Percentiles rank a stretch among this genome's conserved stretches.
Evolutionary conservation across 768 basidiomycete species (phyloP).

Genomic region (Boletus insuetus): DNA sequence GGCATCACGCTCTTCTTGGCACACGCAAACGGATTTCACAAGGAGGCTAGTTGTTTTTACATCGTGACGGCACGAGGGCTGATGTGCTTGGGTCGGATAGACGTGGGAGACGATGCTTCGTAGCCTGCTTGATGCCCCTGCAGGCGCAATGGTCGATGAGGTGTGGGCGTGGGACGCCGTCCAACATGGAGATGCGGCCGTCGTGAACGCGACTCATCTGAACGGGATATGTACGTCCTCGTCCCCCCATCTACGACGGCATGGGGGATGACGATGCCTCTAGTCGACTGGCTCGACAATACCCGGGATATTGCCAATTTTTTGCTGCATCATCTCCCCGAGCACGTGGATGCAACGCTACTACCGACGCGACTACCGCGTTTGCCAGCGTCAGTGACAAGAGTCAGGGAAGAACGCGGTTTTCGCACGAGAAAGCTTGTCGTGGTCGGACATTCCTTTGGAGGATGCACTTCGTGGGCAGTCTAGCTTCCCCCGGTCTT

Average conservation of each 20-base stretch:
- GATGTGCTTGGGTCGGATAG: constrained; percentile 35
- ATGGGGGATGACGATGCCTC: not conserved
- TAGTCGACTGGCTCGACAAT: constrained; percentile 80
- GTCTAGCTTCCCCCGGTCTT: not conserved
- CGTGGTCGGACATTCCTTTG: constrained; percentile 80
- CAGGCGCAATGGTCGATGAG: constrained; percentile 52
- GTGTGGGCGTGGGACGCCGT: constrained; percentile 84
- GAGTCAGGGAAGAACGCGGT: constrained; percentile 44
- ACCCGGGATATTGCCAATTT: constrained; percentile 78
- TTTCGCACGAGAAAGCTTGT: constrained; percentile 56
- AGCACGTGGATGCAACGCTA: constrained; percentile 23
- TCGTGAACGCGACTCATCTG: constrained; percentile 59
- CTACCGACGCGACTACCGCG: constrained; percentile 56
- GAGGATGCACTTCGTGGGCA: constrained; percentile 73
- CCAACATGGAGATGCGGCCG: constrained; percentile 81
- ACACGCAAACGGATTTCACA: constrained; percentile 87
- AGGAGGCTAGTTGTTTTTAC: constrained; percentile 55
- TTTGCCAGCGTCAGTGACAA: constrained; percentile 42
- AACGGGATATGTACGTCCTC: constrained; percentile 55
- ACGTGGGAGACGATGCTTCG: constrained; percentile 74
- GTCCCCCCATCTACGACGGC: not conserved
- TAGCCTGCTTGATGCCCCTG: constrained; percentile 45
- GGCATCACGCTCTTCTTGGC: constrained; percentile 66
- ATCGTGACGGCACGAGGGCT: not conserved
- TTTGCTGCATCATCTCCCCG: constrained; percentile 63